Percentiles rank a stretch among this genome's conserved stretches.
Conservation (phyloP, 805 yeast genomes). For the Hyphopichia homilentoma region DNA sequence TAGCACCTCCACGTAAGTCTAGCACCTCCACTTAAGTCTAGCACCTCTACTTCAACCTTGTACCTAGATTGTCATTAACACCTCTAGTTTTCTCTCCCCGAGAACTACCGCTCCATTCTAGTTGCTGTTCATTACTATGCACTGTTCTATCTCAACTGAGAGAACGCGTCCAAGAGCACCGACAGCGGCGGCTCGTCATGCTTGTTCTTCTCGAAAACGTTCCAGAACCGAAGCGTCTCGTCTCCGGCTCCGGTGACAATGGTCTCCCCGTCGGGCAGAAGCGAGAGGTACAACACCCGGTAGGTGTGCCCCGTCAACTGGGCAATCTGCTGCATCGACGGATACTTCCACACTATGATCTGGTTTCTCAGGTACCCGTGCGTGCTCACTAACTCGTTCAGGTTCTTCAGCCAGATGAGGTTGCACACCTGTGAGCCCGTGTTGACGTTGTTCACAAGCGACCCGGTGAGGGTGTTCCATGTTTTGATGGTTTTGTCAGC, state of each 20-base stretch:
- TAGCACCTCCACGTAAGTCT: too few relatives aligned
- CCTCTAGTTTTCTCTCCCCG: too few relatives aligned
- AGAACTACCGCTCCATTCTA: too few relatives aligned
- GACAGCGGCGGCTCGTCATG: slow-evolving; percentile 56
- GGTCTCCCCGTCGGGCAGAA: slow-evolving; percentile 95
- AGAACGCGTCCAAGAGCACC: slow-evolving; percentile 68
- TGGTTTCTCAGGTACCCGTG: slow-evolving; percentile 94
- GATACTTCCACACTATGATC: slow-evolving; percentile 90
- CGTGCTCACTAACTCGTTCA: slow-evolving; percentile 89
- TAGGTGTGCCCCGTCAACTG: slow-evolving; percentile 92
- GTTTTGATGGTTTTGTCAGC: slow-evolving; percentile 86
- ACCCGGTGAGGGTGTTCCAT: slow-evolving; percentile 87
- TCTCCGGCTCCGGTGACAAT: slow-evolving; percentile 99
- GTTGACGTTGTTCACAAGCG: slow-evolving; percentile 72
- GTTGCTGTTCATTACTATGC: too few relatives aligned
- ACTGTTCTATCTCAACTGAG: slow-evolving; percentile 71
- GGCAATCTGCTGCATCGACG: slow-evolving; percentile 88
- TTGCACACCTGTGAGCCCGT: slow-evolving; percentile 97
- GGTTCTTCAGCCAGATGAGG: slow-evolving; percentile 86
- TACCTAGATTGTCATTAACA: too few relatives aligned
- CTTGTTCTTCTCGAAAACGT: slow-evolving; percentile 77
- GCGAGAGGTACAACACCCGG: slow-evolving; percentile 81
- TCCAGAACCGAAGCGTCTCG: slow-evolving; percentile 95
- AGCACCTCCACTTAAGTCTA: too few relatives aligned
- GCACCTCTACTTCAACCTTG: too few relatives aligned